These are phyloP conservation scores for Cutaneotrichosporon cyanovorans DNA, from an alignment of 1,284 basidiomycete species.

Conservation along the genomic window DNA sequence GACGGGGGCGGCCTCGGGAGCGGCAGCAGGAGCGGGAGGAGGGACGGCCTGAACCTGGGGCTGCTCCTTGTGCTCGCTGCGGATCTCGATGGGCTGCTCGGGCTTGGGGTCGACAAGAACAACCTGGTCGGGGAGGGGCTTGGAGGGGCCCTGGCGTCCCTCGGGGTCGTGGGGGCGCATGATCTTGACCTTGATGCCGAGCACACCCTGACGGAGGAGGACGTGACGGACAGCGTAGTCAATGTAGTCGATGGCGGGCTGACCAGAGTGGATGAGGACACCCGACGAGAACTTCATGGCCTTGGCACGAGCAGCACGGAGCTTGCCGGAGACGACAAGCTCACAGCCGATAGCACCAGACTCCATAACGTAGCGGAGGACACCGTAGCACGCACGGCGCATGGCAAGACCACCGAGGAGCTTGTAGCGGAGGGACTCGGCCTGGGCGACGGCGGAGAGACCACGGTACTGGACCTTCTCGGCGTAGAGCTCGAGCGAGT, in stretches of 20 bases:
- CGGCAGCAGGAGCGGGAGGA: slow-evolving; percentile 11
- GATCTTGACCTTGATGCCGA: slow-evolving; percentile 99
- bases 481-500: slow-evolving; percentile 97
- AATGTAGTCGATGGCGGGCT: slow-evolving; percentile 93
- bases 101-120: slow-evolving; percentile 71
- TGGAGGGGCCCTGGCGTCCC: slow-evolving; percentile 77
- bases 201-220: slow-evolving; percentile 95
- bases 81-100: slow-evolving; percentile 50
- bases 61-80: slow-evolving; percentile 44
- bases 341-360: slow-evolving; percentile 99
- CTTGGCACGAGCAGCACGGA: slow-evolving; percentile 99
- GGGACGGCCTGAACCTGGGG: slow-evolving; percentile 34
- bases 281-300: slow-evolving; percentile 99
- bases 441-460: slow-evolving; percentile 96
- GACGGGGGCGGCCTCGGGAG: slow-evolving; percentile 9
- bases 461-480: slow-evolving; percentile 99
- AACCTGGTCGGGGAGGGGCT: slow-evolving; percentile 94
- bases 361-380: slow-evolving; percentile 99
- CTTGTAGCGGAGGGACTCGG: slow-evolving; percentile 98
- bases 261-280: slow-evolving; percentile 99
- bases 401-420: slow-evolving; percentile 99
- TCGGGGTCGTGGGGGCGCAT: slow-evolving; percentile 97
- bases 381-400: slow-evolving; percentile 98
- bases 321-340: slow-evolving; percentile 98
- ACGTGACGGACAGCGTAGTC: slow-evolving; percentile 98